Conservation (phyloP, 2,329 filamentous ascomycete species). For the Erysiphe pulchra region DNA sequence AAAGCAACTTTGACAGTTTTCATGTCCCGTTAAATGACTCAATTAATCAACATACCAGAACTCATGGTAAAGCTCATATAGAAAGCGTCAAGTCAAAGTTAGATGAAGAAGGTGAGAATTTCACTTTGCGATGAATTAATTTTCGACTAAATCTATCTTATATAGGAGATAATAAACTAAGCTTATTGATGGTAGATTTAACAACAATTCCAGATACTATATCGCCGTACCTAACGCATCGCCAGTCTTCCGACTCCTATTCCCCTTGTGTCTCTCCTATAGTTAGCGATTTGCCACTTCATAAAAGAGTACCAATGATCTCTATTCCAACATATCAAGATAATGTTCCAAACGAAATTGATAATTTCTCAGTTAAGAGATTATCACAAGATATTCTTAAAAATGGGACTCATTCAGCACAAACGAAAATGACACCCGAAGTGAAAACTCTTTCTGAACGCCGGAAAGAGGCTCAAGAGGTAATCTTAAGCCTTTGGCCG, state of each 20-base stretch:
- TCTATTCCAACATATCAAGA: not conserved
- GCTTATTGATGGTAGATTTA: too few relatives aligned
- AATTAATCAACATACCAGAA: too few relatives aligned
- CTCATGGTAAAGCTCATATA: too few relatives aligned
- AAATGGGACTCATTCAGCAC: not conserved
- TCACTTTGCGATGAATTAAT: too few relatives aligned
- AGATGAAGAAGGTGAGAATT: too few relatives aligned
- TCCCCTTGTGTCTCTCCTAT: conserved; percentile 5
- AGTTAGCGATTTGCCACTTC: not conserved
- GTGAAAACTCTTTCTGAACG: conserved; percentile 7
- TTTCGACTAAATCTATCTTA: too few relatives aligned
- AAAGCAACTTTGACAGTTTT: too few relatives aligned
- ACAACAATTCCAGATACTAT: too few relatives aligned
- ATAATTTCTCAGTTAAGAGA: not conserved
- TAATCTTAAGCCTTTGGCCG: conserved; percentile 36
- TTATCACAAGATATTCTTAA: not conserved
- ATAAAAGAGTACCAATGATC: not conserved
- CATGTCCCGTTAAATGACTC: too few relatives aligned
- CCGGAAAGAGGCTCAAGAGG: conserved; percentile 33
- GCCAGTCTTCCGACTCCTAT: conserved; percentile 8
- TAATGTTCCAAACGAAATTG: not conserved
- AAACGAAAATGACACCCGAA: not conserved
- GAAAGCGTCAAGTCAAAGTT: too few relatives aligned
- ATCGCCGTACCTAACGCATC: not conserved
- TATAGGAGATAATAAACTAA: too few relatives aligned